Evolutionary conservation across 2,329 filamentous ascomycete species (phyloP).

Genomic region (Alternaria tenuissima): DNA sequence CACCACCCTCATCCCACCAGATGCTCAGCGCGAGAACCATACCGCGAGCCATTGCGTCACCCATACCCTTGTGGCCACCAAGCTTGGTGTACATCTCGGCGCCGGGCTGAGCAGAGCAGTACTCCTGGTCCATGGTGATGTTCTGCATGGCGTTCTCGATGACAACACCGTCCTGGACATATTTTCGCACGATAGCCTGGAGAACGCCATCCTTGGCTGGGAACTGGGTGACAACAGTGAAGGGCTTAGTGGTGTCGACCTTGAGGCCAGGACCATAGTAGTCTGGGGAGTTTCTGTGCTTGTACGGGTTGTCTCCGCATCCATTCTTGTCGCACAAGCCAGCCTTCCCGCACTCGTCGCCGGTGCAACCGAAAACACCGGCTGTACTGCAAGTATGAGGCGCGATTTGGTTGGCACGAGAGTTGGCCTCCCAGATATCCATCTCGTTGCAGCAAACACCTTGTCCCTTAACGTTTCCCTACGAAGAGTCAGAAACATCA

Average conservation of each 20-base stretch:
- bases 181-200: constrained; percentile 69
- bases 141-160: constrained; percentile 62
- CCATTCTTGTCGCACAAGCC: constrained; percentile 50
- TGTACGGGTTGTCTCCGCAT: constrained; percentile 48
- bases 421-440: constrained; percentile 66
- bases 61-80: constrained; percentile 57
- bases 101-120: constrained; percentile 38
- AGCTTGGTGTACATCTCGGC: constrained; percentile 44
- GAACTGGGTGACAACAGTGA: constrained; percentile 75
- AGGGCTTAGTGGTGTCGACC: constrained; percentile 66
- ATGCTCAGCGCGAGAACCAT: constrained; percentile 65
- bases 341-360: constrained; percentile 52
- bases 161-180: constrained; percentile 68
- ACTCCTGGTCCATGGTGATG: constrained; percentile 44
- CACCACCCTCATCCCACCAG: constrained; percentile 63
- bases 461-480: constrained; percentile 54
- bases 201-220: constrained; percentile 65
- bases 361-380: constrained; percentile 53
- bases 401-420: constrained; percentile 55
- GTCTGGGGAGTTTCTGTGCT: constrained; percentile 26
- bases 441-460: constrained; percentile 64
- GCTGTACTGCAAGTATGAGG: constrained; percentile 60
- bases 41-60: constrained; percentile 57
- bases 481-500: constrained; percentile 47
- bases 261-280: constrained; percentile 49